Conservation (phyloP, 345 rosid genomes). For the Moricandia arvensis region DNA sequence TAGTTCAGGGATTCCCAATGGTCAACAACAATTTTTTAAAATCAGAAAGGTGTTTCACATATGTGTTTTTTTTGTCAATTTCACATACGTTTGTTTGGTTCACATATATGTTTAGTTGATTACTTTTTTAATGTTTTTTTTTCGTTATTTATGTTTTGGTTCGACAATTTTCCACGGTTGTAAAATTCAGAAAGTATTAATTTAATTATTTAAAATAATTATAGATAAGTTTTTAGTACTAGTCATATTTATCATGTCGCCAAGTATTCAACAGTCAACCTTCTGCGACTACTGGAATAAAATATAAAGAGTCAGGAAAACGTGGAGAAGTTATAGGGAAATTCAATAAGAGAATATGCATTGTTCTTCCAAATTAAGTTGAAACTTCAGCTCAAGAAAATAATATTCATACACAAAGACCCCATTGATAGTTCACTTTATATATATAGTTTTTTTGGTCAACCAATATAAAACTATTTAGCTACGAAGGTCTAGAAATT, state of each 20-base stretch:
- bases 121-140: too few species aligned
- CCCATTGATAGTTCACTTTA: background rate
- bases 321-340: background rate
- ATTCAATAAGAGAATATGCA: background rate
- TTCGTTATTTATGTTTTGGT: background rate
- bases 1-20: background rate
- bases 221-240: background rate
- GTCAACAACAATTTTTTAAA: background rate
- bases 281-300: background rate
- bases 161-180: background rate
- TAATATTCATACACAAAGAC: background rate
- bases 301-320: background rate
- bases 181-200: background rate
- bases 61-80: background rate
- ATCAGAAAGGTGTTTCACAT: background rate
- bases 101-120: background rate
- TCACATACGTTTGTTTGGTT: background rate
- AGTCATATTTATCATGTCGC: background rate
- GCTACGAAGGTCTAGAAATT: conserved; percentile 23
- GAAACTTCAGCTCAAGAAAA: background rate
- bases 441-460: background rate
- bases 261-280: background rate
- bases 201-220: background rate
- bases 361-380: background rate
- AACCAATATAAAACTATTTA: conserved; percentile 9